Conservation (phyloP, 148 eudicot species). For the Rhododendron griersonianum region DNA sequence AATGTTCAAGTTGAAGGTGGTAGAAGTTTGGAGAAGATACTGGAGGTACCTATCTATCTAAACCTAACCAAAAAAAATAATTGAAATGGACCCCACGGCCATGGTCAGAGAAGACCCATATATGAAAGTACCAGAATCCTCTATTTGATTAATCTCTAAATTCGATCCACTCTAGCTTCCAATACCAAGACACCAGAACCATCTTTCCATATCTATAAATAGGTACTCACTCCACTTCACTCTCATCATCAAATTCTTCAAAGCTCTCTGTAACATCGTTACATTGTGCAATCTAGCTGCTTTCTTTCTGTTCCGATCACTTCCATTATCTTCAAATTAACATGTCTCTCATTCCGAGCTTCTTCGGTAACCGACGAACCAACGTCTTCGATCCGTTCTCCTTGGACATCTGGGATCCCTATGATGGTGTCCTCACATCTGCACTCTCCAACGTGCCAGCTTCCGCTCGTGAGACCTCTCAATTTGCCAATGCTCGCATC, state of each 20-base stretch:
- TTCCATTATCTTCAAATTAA: not conserved
- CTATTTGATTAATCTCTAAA: not conserved
- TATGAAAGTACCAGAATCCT: slow-evolving; percentile 2
- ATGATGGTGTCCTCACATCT: slow-evolving; percentile 17
- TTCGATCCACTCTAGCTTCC: not conserved
- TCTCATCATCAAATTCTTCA: not conserved
- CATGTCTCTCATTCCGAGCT: slow-evolving; percentile 22
- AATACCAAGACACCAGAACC: not conserved
- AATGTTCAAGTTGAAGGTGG: not conserved
- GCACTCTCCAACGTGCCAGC: slow-evolving; percentile 18
- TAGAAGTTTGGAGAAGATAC: not conserved
- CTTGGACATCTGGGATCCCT: slow-evolving; percentile 31
- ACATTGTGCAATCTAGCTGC: not conserved
- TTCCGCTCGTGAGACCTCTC: slow-evolving; percentile 30
- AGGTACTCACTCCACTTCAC: not conserved
- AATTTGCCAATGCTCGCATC: slow-evolving; percentile 29
- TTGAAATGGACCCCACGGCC: not conserved
- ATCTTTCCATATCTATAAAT: not conserved
- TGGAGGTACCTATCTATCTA: not conserved
- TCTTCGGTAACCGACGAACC: slow-evolving; percentile 29
- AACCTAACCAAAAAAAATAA: not conserved
- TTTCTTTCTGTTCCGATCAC: not conserved
- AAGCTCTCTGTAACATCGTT: not conserved
- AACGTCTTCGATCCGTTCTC: slow-evolving; percentile 36
- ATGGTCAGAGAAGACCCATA: not conserved